Evolutionary conservation across 2,329 filamentous ascomycete genomes (phyloP).

Genomic region (Aspergillus pseudoviridinutans): DNA sequence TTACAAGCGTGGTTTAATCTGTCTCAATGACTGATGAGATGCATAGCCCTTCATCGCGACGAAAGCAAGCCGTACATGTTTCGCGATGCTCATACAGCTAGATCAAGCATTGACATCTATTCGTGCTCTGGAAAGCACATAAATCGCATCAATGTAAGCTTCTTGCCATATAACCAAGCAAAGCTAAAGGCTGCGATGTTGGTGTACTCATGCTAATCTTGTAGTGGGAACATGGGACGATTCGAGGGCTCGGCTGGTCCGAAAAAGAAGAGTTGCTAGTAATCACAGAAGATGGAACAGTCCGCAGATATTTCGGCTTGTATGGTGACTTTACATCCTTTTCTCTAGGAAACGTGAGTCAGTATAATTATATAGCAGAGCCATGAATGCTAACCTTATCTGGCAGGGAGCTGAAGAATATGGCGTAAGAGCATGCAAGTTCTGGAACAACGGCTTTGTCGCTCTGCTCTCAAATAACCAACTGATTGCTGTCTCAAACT

Average conservation of each 20-base stretch:
- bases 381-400: constrained; percentile 9
- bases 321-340: constrained; percentile 95
- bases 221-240: constrained; percentile 81
- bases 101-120: constrained; percentile 89
- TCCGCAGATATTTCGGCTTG: constrained; percentile 86
- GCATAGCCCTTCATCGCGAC: constrained; percentile 78
- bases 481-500: constrained; percentile 80
- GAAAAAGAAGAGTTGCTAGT: constrained; percentile 90
- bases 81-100: constrained; percentile 65
- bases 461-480: constrained; percentile 85
- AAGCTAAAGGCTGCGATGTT: background rate
- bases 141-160: constrained; percentile 63
- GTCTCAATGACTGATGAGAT: constrained; percentile 1
- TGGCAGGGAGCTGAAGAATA: constrained; percentile 72
- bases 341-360: constrained; percentile 69
- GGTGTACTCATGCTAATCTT: background rate
- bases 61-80: constrained; percentile 79
- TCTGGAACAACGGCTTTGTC: constrained; percentile 90
- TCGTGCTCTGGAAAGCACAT: constrained; percentile 88
- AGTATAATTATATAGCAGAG: background rate
- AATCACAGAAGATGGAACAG: constrained; percentile 82
- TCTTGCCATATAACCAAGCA: background rate
- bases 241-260: constrained; percentile 91
- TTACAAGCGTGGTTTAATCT: background rate
- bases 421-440: constrained; percentile 82